Conservation (phyloP, 164 flowering plant species). For the Pachysandra terminalis region DNA sequence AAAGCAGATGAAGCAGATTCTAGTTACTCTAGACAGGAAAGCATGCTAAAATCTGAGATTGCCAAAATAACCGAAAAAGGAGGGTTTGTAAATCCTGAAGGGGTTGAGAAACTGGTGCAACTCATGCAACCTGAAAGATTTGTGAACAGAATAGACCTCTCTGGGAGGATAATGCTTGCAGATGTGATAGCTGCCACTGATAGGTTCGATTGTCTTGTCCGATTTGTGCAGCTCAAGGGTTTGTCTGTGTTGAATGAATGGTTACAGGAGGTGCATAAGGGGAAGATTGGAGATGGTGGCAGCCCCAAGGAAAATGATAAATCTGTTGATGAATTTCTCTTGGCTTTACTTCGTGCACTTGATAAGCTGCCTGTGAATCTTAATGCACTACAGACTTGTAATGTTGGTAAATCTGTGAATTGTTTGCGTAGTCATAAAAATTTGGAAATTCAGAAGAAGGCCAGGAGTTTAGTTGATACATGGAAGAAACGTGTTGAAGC, state of each 20-base stretch:
- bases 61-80: conserved; percentile 74
- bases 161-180: conserved; percentile 59
- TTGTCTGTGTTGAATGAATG: conserved; percentile 81
- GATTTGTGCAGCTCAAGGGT: conserved; percentile 82
- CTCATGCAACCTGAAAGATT: conserved; percentile 61
- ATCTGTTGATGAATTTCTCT: conserved; percentile 75
- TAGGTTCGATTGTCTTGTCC: conserved; percentile 63
- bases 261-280: conserved; percentile 90
- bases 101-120: conserved; percentile 74
- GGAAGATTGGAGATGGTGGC: conserved; percentile 62
- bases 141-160: conserved; percentile 66
- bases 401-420: conserved; percentile 77
- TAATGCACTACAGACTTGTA: conserved; percentile 71
- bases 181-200: conserved; percentile 78
- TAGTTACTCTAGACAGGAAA: conserved; percentile 44
- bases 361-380: conserved; percentile 91
- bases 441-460: conserved; percentile 37
- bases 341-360: conserved; percentile 81
- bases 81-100: conserved; percentile 64
- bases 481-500: conserved; percentile 98
- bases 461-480: conserved; percentile 73
- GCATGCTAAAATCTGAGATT: conserved; percentile 56
- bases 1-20: conserved; percentile 66
- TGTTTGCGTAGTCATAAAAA: conserved; percentile 27
- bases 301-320: conserved; percentile 64